Percentiles rank a stretch among this genome's conserved stretches.
These are phyloP conservation scores for Vararia minispora DNA, from an alignment of 768 basidiomycete genomes.

Conservation along the genomic window DNA sequence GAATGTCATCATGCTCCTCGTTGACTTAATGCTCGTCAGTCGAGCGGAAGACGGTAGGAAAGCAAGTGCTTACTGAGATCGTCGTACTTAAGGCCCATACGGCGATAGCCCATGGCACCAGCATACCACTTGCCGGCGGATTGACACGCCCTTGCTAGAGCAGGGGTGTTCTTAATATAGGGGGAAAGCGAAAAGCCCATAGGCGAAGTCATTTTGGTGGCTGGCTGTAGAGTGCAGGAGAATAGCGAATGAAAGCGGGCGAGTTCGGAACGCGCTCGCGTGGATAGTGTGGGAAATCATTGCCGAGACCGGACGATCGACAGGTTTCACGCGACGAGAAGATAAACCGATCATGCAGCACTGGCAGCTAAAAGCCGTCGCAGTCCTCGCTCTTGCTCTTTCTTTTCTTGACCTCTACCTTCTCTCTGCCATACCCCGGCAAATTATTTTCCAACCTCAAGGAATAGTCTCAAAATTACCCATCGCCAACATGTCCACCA, in stretches of 20 bases:
- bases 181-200: constrained; percentile 71
- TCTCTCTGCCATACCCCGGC: constrained; percentile 11
- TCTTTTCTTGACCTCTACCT: constrained; percentile 19
- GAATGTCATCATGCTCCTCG: constrained; percentile 69
- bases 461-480: too few relatives aligned
- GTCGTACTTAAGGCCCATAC: constrained; percentile 86
- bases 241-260: constrained; percentile 11
- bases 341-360: too few relatives aligned
- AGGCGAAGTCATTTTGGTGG: constrained; percentile 32
- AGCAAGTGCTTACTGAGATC: constrained; percentile 72
- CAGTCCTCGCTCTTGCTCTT: constrained; percentile 16
- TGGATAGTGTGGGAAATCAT: constrained; percentile 18
- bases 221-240: constrained; percentile 3
- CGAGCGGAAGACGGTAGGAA: constrained; percentile 4
- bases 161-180: constrained; percentile 55
- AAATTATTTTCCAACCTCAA: too few relatives aligned
- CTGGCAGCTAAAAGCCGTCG: constrained; percentile 4
- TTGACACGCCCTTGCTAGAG: constrained; percentile 55
- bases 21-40: constrained; percentile 34
- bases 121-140: constrained; percentile 82
- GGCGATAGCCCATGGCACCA: constrained; percentile 69
- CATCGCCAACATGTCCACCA: constrained; percentile 45
- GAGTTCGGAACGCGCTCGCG: constrained; percentile 13
- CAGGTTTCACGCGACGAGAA: too few relatives aligned
- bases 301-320: constrained; percentile 22